Evolutionary conservation across 208 protist genomes (phyloP), one percentile per base, ranked within the genome.

Genomic region (Naegleria gruberi): DNA sequence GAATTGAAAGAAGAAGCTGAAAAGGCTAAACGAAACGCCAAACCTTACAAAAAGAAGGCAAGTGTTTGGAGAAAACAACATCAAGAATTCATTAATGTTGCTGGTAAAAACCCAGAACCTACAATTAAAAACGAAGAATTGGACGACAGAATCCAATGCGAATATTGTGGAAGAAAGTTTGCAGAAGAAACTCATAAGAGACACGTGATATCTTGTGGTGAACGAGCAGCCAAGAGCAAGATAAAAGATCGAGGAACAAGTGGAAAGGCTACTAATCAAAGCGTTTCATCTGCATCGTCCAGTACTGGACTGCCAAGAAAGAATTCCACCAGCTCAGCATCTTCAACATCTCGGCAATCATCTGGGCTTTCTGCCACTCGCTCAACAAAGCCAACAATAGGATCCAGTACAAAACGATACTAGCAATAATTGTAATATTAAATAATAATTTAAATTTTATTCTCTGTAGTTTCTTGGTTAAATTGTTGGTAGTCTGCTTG

Each of bases 161-260:
- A 77, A 77, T 77, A 77, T 26, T 77, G 65, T 77, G 65, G 65
- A 77, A 19, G 65, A 37, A 77, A 77, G n/a, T 77, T 77, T n/a
- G 26, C 26, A 30, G 30, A 77, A 37, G 17, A 37, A 37, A 26
- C 34, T 6, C 30, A 77, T 26, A 26, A 77, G 34, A 26, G 65
- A 8, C 65, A 77, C 34, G 65, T 77, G 1, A 77, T 37, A 77
- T 77, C 65, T 37, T 77, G 65, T 37, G 30, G 6, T 4, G 65
- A 77, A 77, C 17, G 30, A 37, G n/a, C 7, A 30, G 6, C n/a
- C 2, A 65, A 65, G 12, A 1, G 19, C 51, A 65, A 65, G 51
- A 23, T 65, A 23, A 65, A 65, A 65, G 51, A 65, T 3, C 15
- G 51, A 19, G 51, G 19, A 65, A 65, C 15, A 10, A 65, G 51